A percentile compares a stretch with the other conserved stretches of the same genome.
These are phyloP conservation scores for Pichia cephalocereana DNA, from an alignment of 805 yeast species.

Conservation along the genomic window DNA sequence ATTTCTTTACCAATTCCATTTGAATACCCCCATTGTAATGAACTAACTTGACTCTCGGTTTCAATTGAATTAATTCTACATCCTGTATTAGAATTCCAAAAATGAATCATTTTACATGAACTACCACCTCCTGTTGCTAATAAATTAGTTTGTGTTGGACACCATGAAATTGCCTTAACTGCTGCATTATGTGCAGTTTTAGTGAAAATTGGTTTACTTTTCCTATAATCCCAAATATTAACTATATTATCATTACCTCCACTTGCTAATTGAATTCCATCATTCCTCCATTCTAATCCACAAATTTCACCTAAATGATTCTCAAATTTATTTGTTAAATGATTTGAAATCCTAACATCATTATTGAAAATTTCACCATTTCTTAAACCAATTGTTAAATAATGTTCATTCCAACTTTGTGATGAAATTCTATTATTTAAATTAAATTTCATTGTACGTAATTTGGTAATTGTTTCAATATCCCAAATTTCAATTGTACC, in stretches of 20 bases:
- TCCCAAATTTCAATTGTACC: slow-evolving; percentile 94
- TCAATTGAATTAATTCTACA: slow-evolving; percentile 77
- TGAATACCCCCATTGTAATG: slow-evolving; percentile 83
- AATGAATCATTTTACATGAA: slow-evolving; percentile 77
- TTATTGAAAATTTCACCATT: slow-evolving; percentile 79
- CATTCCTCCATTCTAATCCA: slow-evolving; percentile 78
- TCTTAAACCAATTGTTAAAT: slow-evolving; percentile 79
- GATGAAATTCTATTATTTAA: slow-evolving; percentile 72
- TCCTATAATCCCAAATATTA: slow-evolving; percentile 85
- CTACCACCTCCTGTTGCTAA: slow-evolving; percentile 98
- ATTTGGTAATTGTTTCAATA: slow-evolving; percentile 60
- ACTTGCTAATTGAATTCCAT: slow-evolving; percentile 77
- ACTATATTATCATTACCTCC: slow-evolving; percentile 95
- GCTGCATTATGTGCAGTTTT: slow-evolving; percentile 86
- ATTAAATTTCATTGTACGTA: slow-evolving; percentile 64
- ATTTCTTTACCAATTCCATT: slow-evolving; percentile 70
- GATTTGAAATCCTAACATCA: slow-evolving; percentile 81
- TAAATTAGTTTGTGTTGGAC: slow-evolving; percentile 73
- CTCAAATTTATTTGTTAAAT: slow-evolving; percentile 49
- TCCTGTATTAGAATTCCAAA: slow-evolving; percentile 94
- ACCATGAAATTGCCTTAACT: slow-evolving; percentile 91
- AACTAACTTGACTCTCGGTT: slow-evolving; percentile 91
- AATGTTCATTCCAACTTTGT: slow-evolving; percentile 76
- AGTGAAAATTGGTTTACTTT: slow-evolving; percentile 56
- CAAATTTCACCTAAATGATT: slow-evolving; percentile 86